Conservation (phyloP, 2,329 filamentous ascomycete genomes). For the Aspergillus transmontanensis region DNA sequence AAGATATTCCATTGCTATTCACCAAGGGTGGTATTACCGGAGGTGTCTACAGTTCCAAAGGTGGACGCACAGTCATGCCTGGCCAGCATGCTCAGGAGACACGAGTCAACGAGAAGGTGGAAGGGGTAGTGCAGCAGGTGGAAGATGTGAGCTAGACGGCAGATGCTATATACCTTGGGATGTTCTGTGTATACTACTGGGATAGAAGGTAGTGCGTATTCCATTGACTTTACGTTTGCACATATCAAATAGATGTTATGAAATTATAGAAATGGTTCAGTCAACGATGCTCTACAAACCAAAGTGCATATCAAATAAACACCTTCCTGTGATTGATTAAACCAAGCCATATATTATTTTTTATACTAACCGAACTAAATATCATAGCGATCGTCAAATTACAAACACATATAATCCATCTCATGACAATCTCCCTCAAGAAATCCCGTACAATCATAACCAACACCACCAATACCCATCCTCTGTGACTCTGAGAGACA, state of each 20-base stretch:
- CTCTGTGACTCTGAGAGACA: too few species aligned
- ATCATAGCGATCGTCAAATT: too few species aligned
- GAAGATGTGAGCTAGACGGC: conserved; percentile 4
- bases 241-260: not conserved
- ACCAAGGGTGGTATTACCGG: conserved; percentile 21
- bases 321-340: not conserved
- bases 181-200: not conserved
- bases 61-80: conserved; percentile 22
- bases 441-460: not conserved
- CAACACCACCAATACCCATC: not conserved
- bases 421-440: not conserved
- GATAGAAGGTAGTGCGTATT: not conserved
- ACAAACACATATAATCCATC: not conserved
- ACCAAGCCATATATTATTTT: not conserved
- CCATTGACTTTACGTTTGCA: not conserved
- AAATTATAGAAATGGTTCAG: not conserved
- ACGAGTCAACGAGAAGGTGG: conserved; percentile 20
- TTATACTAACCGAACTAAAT: too few species aligned
- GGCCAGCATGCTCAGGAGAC: conserved; percentile 23
- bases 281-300: rapidly evolving
- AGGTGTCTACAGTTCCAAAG: conserved; percentile 22
- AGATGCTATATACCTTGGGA: not conserved
- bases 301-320: not conserved
- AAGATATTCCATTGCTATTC: conserved; percentile 54
- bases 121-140: conserved; percentile 16